phyloP scores from a whole-genome alignment of 208 protist genomes.

The Leishmania gerbilli region DNA sequence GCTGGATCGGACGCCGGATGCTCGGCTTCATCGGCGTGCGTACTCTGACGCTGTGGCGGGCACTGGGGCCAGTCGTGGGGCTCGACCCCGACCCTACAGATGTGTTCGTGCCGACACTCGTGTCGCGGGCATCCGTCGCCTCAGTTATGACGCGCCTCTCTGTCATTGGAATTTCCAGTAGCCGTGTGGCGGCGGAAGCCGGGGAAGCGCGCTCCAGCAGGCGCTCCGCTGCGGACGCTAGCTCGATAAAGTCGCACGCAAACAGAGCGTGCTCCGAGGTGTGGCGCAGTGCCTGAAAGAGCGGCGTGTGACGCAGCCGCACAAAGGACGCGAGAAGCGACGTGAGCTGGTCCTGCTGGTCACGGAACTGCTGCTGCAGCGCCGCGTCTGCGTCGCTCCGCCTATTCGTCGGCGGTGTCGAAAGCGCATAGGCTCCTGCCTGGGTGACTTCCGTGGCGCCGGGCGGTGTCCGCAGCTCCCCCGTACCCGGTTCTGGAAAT shows the following conservation, averaged over 20 bases:
- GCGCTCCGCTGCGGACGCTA: slow-evolving; percentile 38
- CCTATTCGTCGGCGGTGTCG: background rate
- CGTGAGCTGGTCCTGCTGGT: slow-evolving; percentile 14
- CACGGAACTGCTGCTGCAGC: background rate
- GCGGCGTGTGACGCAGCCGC: slow-evolving; percentile 28
- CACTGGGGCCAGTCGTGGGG: background rate
- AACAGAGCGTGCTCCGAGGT: slow-evolving; percentile 40
- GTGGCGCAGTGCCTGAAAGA: slow-evolving; percentile 42
- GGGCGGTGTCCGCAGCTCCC: background rate
- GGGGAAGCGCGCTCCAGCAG: slow-evolving; percentile 29
- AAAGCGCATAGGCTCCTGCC: background rate
- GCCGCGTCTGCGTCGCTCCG: background rate
- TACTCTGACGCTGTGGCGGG: slow-evolving; percentile 3
- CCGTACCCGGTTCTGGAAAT: background rate
- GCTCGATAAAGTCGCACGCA: slow-evolving; percentile 46
- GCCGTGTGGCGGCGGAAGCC: background rate
- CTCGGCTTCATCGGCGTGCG: slow-evolving; percentile 40
- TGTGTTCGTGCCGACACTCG: slow-evolving; percentile 21
- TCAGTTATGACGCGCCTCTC: slow-evolving; percentile 20
- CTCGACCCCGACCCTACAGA: slow-evolving; percentile 19
- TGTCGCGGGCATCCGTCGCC: slow-evolving; percentile 13
- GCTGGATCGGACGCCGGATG: slow-evolving; percentile 24
- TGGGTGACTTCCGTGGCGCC: background rate
- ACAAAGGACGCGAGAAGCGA: slow-evolving; percentile 32
- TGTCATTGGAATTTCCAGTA: slow-evolving; percentile 14